Evolutionary conservation across 2,329 filamentous ascomycete species (phyloP).

Genomic region (Zelopaecilomyces penicillatus): DNA sequence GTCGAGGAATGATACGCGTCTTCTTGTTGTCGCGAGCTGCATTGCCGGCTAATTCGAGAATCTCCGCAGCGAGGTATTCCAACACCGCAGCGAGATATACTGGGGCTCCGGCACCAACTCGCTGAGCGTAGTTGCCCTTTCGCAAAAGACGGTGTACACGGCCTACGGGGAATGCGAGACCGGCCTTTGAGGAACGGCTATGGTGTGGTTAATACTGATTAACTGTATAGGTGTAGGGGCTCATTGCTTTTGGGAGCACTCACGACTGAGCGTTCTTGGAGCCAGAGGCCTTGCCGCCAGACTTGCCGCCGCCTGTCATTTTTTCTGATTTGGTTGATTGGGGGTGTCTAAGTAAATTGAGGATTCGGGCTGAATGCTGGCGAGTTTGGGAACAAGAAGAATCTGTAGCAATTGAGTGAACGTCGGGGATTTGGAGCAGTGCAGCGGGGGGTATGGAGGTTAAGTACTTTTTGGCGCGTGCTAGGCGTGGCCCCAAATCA

Average conservation of each 20-base stretch:
- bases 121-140: constrained; percentile 99
- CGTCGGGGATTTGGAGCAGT: constrained; percentile 25
- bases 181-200: constrained; percentile 97
- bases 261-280: constrained; percentile 99
- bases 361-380: constrained; percentile 19
- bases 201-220: constrained; percentile 2
- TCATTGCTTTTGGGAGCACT: constrained; percentile 35
- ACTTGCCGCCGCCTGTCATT: constrained; percentile 75
- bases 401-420: constrained; percentile 23
- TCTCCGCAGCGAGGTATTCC: constrained; percentile 97
- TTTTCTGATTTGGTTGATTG: constrained; percentile 8
- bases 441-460: constrained; percentile 39
- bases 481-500: constrained; percentile 43
- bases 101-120: constrained; percentile 95
- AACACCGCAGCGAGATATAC: constrained; percentile 97
- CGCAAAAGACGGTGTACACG: constrained; percentile 98
- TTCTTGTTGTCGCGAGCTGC: constrained; percentile 99
- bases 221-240: neutral
- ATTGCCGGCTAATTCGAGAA: constrained; percentile 97
- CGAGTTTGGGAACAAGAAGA: too few species aligned
- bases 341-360: constrained; percentile 15
- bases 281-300: constrained; percentile 98
- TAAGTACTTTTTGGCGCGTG: constrained; percentile 50
- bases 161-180: constrained; percentile 96
- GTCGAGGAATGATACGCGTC: constrained; percentile 98